phyloP scores from a whole-genome alignment of 192 early-diverging fungal species.

The Dissophora globulifera region DNA sequence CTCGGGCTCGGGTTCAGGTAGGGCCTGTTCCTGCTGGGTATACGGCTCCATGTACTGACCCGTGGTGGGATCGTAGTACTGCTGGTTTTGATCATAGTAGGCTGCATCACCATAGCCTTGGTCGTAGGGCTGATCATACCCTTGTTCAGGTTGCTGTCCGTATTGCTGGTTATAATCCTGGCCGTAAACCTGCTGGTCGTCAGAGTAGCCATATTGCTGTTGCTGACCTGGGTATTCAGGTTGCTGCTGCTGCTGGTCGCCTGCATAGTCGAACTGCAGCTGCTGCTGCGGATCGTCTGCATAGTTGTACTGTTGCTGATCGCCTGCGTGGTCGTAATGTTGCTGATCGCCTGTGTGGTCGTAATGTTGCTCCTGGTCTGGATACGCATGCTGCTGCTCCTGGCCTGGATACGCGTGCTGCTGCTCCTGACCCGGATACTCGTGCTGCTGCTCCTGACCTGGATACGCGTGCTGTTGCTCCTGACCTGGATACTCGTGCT shows the following conservation, averaged over 20 bases:
- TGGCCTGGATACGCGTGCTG: too few species aligned
- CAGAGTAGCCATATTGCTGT: conserved; percentile 7
- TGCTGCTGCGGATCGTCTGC: conserved; percentile 3
- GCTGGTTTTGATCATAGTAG: conserved; percentile 40
- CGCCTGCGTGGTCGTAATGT: too few species aligned
- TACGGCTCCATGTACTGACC: conserved; percentile 32
- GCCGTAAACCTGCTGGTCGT: conserved; percentile 6
- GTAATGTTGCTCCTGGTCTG: conserved; percentile 8
- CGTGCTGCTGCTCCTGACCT: conserved; percentile 12
- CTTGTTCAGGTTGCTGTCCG: conserved; percentile 29
- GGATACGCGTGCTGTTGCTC: background rate
- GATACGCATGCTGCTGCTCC: background rate
- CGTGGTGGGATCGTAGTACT: conserved; percentile 28
- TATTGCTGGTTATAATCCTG: conserved; percentile 16
- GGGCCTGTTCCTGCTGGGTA: conserved; percentile 32
- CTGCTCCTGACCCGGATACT: conserved; percentile 1
- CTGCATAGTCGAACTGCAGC: too few species aligned
- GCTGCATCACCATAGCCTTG: conserved; percentile 30
- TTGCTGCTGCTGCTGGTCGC: background rate
- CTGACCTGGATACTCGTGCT: too few species aligned
- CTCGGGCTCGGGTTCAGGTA: conserved; percentile 29
- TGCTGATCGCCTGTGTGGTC: conserved; percentile 9
- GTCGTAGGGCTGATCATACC: conserved; percentile 22
- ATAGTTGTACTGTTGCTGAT: conserved; percentile 13
- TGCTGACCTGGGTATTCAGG: conserved; percentile 3